Conservation (phyloP, 2,329 filamentous ascomycete species). For the Colletotrichum siamense region DNA sequence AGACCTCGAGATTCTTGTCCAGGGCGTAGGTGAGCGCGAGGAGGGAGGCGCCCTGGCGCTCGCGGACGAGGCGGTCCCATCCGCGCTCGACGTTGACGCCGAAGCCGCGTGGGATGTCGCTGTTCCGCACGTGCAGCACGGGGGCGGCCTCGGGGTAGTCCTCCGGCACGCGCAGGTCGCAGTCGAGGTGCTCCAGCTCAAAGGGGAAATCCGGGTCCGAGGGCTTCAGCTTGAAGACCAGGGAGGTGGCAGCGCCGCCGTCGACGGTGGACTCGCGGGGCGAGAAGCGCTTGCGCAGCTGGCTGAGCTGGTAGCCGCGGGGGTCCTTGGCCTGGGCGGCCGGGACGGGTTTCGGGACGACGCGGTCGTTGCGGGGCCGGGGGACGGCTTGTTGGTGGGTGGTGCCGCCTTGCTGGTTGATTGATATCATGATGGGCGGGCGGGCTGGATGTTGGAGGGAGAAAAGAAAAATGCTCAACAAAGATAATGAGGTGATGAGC, state of each 20-base stretch:
- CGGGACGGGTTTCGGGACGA: slow-evolving; percentile 71
- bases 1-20: slow-evolving; percentile 73
- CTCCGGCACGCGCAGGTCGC: slow-evolving; percentile 68
- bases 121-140: slow-evolving; percentile 68
- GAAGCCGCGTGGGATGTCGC: slow-evolving; percentile 73
- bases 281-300: slow-evolving; percentile 72
- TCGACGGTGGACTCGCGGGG: slow-evolving; percentile 48
- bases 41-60: slow-evolving; percentile 62
- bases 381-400: slow-evolving; percentile 52
- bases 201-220: slow-evolving; percentile 88
- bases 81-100: slow-evolving; percentile 79
- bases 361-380: slow-evolving; percentile 48
- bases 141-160: slow-evolving; percentile 66
- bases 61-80: slow-evolving; percentile 69
- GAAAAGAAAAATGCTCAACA: slow-evolving; percentile 8
- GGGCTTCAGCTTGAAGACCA: slow-evolving; percentile 71
- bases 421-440: slow-evolving; percentile 42
- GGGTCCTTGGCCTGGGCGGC: slow-evolving; percentile 70
- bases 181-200: slow-evolving; percentile 72
- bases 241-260: slow-evolving; percentile 54
- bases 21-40: slow-evolving; percentile 71
- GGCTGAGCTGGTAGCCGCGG: slow-evolving; percentile 75
- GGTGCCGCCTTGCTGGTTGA: slow-evolving; percentile 32
- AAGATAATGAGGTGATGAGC: slow-evolving; percentile 17
- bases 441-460: not conserved